A percentile compares a stretch with the other conserved stretches of the same genome.
Conservation (phyloP, 257 asterid species). For the Ophiorrhiza pumila region DNA sequence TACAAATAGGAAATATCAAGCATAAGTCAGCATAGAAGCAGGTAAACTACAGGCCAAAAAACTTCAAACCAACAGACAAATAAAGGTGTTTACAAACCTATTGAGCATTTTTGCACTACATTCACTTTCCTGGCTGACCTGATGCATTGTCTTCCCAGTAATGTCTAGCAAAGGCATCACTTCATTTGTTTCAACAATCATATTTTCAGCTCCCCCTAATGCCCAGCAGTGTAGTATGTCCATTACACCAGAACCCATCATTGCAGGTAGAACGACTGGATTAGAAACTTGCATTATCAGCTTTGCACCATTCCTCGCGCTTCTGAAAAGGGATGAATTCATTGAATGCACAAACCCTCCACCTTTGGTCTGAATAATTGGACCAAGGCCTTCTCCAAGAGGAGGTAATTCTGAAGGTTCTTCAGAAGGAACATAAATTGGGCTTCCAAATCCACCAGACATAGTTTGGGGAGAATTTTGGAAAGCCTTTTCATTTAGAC, state of each 20-base stretch:
- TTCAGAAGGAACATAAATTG: constrained; percentile 57
- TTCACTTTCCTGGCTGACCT: constrained; percentile 46
- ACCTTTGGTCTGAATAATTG: constrained; percentile 34
- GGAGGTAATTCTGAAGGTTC: constrained; percentile 46
- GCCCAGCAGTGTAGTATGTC: constrained; percentile 70
- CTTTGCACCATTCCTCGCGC: constrained; percentile 66
- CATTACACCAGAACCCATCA: constrained; percentile 53
- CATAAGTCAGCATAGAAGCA: constrained; percentile 17
- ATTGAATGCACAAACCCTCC: constrained; percentile 70
- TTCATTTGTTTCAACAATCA: constrained; percentile 49
- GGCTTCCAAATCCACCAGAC: constrained; percentile 92
- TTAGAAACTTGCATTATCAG: constrained; percentile 68
- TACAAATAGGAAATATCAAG: constrained; percentile 4
- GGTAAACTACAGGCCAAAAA: constrained; percentile 7
- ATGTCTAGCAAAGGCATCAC: constrained; percentile 77
- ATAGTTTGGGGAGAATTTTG: constrained; percentile 45
- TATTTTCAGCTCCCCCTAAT: constrained; percentile 56
- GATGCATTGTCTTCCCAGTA: constrained; percentile 64
- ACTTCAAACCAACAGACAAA: not conserved
- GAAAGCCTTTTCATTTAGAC: constrained; percentile 59
- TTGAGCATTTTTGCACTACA: constrained; percentile 24
- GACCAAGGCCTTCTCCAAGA: constrained; percentile 69
- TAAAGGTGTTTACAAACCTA: constrained; percentile 47
- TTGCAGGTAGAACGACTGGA: constrained; percentile 60
- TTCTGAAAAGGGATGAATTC: constrained; percentile 61